Evolutionary conservation across 106 monocot species (phyloP).

Genomic region (Acorus gramineus): DNA sequence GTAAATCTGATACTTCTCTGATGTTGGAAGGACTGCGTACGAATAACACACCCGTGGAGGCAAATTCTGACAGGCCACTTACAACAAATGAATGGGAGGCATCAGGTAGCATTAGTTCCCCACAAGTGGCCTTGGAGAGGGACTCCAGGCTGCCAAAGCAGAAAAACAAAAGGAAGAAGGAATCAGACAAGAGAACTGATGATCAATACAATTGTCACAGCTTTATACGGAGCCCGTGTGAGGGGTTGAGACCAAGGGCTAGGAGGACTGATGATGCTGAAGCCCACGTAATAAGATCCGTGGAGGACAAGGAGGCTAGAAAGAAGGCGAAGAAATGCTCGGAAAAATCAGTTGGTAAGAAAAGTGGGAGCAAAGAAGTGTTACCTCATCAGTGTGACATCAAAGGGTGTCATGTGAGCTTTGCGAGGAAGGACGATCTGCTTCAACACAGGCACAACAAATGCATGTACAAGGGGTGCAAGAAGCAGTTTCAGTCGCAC

Average conservation of each 20-base stretch:
- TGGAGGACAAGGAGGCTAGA: not conserved
- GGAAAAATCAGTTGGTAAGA: not conserved
- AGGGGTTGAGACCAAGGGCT: conserved; percentile 67
- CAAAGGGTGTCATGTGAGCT: conserved; percentile 34
- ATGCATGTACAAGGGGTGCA: conserved; percentile 36
- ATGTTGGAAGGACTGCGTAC: too few species aligned
- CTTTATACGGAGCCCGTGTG: conserved; percentile 82
- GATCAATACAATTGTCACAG: not conserved
- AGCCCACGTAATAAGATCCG: not conserved
- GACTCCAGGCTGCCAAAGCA: conserved; percentile 13
- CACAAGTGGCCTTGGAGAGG: not conserved
- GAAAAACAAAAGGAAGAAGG: conserved; percentile 44
- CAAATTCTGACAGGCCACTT: too few species aligned
- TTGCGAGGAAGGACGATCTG: conserved; percentile 23
- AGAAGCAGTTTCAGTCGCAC: conserved; percentile 42
- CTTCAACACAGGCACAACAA: conserved; percentile 27
- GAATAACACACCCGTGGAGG: too few species aligned
- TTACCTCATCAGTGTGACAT: conserved; percentile 20
- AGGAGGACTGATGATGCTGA: not conserved
- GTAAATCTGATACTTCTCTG: too few species aligned
- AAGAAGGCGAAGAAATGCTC: too few species aligned
- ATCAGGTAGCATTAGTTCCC: not conserved
- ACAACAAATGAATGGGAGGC: not conserved
- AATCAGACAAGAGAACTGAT: conserved; percentile 14
- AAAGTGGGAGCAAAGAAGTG: not conserved